These are phyloP conservation scores for Senecio squalidus DNA, from an alignment of 140 eudicot species.

Conservation along the genomic window DNA sequence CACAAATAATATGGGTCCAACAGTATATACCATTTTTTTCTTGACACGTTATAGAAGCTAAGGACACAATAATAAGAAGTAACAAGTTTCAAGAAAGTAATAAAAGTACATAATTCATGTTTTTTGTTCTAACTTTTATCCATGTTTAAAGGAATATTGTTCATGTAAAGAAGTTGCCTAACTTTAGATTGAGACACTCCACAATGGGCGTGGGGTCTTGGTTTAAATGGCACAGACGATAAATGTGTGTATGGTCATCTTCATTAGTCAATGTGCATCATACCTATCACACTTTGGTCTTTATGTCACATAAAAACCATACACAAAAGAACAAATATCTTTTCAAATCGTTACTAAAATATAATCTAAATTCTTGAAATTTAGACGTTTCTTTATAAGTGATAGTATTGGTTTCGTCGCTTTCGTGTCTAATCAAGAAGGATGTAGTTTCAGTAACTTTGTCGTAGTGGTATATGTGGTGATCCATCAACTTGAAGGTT, in stretches of 20 bases:
- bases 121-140: not conserved
- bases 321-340: not conserved
- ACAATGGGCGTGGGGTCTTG: slow-evolving; percentile 23
- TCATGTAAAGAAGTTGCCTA: slow-evolving; percentile 7
- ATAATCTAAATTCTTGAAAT: no score
- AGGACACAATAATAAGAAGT: no score
- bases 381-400: not conserved
- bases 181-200: slow-evolving; percentile 7
- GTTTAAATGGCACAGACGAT: no score
- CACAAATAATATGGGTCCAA: no score
- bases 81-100: no score
- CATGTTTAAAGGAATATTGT: no score
- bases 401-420: not conserved
- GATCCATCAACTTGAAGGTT: no score
- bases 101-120: no score
- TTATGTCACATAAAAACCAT: slow-evolving; percentile 19
- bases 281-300: not conserved
- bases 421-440: not conserved
- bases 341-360: not conserved
- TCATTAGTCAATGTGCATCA: slow-evolving; percentile 9
- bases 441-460: not conserved
- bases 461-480: no score
- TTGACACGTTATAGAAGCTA: no score
- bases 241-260: no score
- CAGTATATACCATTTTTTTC: no score